Base-by-base conservation (phyloP, 2,329 filamentous ascomycete species). In the Cryphonectria japonica region DNA sequence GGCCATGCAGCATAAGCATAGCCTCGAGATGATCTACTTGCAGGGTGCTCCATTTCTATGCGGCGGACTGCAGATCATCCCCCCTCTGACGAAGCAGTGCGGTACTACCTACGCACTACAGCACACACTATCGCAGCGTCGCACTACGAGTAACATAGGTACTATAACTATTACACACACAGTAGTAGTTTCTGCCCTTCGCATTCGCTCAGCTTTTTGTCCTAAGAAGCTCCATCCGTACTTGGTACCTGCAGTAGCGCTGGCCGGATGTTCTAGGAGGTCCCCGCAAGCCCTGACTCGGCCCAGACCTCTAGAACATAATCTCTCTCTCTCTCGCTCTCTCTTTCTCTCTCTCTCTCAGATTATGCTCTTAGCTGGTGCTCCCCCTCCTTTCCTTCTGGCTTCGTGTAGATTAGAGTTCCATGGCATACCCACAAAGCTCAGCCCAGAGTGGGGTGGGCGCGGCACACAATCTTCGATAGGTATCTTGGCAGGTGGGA, bases 211-310 rank as follows among this genome's bases (percentile, higher is more conserved):
- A 22, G 19, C 19, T 50, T 22, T 50, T 50, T 3, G 6, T 26
- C 26, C 16, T 7, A 19, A 50, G 46, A 66, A 46, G 39, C 60
- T 37, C 37, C 59, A 69, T 66, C n/a, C 43, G 70, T 70, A 72
- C 70, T 65, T 72, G 70, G 70, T 72, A 72, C 70, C 70, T 72
- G 70, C 70, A 72, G 70, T 72, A 72, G 70, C 70, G 70, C 65
- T 60, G 65, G 32, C 29, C 22, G 32, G 32, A 61, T 34, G 13
- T 19, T 19, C 26, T 59, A 29, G 29, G 54, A 19, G 54, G 54
- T 59, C 54, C 26, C 54, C 54, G 54, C 54, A 50, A 50, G 26
- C 34, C 54, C 54, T 59, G 54, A 59, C 54, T 59, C 54, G 54
- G 29, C 26, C 29, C 54, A 59, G 14, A 19, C 54, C 54, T 59